Evolutionary conservation across 495 filamentous ascomycete genomes (phyloP), one percentile per base, ranked within the genome.

Genomic region (Penicillium mononematosum): DNA sequence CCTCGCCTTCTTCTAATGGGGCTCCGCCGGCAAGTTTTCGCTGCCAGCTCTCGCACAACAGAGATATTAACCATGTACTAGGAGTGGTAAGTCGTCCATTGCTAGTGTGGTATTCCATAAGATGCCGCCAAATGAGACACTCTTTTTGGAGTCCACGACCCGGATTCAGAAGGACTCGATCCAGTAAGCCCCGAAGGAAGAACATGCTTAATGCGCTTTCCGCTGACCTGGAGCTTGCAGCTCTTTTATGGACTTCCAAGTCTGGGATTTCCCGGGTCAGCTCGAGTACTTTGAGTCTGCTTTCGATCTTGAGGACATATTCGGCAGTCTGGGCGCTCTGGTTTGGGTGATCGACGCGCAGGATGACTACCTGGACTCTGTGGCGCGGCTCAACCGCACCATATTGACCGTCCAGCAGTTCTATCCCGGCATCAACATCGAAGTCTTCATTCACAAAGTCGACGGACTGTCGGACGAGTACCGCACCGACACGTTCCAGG

Each of bases 341-440:
- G 94, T 98, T 55, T 98, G 95, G 95, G 92, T 98, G 46, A 94
- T 98, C 55, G 94, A 98, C 65, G 93, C 92, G 1, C 92, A 98
- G 67, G 94, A 98, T 65, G 94, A 98, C 59, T 98, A 97, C 66
- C 81, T 96, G 41, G 90, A 96, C 67, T 87, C 91, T 29, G 87
- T 98, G 51, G 81, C 83, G 39, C 85, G 88, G n/a, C 82, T 98
- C 12, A 95, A 93, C 72, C 77, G 81, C 43, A 94, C 90, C 16
- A 93, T 97, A 64, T 71, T 97, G 50, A 86, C 90, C 50, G 85
- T 98, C 3, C 90, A 96, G 67, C 83, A 89, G 53, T 83, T 82
- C 54, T 95, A 96, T 64, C 92, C 92, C 0, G 86, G 86, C 63
- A 92, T 97, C 74, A 96, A 96, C 71, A 88, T 98, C 51, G 91